These are phyloP conservation scores for Corylus heterophylla DNA, from an alignment of 306 rosid species.

Conservation along the genomic window DNA sequence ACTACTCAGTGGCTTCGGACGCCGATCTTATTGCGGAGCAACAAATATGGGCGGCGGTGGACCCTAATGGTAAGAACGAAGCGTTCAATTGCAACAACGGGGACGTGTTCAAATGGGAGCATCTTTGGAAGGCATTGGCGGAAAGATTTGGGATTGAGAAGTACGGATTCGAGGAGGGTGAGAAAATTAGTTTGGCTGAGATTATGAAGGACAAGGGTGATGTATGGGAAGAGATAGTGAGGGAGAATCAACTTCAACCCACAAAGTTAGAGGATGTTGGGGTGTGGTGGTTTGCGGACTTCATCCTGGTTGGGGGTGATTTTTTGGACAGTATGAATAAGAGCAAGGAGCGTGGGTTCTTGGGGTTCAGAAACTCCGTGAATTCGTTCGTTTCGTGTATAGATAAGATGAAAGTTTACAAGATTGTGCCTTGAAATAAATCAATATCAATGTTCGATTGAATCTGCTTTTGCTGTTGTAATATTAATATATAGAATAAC, in stretches of 20 bases:
- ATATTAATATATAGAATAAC: too few relatives aligned
- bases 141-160: constrained; percentile 68
- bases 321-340: constrained; percentile 54
- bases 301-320: neutral
- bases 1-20: constrained; percentile 44
- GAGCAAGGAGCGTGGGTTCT: constrained; percentile 64
- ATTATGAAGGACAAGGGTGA: constrained; percentile 49
- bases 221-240: constrained; percentile 65
- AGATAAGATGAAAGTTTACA: constrained; percentile 47
- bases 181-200: constrained; percentile 36
- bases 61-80: constrained; percentile 60
- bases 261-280: constrained; percentile 52
- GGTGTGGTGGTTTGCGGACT: constrained; percentile 53
- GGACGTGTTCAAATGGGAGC: constrained; percentile 67
- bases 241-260: constrained; percentile 40
- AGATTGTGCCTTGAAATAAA: constrained; percentile 55
- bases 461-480: neutral
- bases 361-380: constrained; percentile 64
- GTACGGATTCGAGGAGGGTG: constrained; percentile 52
- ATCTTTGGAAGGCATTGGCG: constrained; percentile 63
- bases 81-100: constrained; percentile 64
- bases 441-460: neutral
- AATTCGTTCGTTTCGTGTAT: constrained; percentile 56
- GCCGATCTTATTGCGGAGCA: constrained; percentile 80
- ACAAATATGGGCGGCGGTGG: constrained; percentile 77